phyloP scores from a whole-genome alignment of 2,329 filamentous ascomycete species.

The Trichoderma sp. region DNA sequence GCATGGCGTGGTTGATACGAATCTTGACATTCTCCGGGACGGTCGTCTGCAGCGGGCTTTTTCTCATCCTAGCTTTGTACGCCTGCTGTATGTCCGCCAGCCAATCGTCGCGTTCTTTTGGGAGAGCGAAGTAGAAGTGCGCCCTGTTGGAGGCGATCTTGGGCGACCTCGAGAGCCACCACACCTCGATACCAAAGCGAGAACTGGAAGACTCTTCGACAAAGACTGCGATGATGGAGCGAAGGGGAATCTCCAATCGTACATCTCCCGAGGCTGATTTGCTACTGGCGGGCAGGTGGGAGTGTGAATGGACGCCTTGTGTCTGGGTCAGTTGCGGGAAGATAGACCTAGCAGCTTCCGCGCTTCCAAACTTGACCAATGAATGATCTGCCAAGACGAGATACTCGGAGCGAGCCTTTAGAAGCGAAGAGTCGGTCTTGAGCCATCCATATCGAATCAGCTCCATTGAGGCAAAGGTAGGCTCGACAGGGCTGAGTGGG shows the following conservation, averaged over 20 bases:
- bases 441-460: slow-evolving; percentile 51
- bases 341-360: slow-evolving; percentile 50
- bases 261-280: slow-evolving; percentile 43
- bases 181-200: slow-evolving; percentile 57
- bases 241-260: slow-evolving; percentile 52
- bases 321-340: slow-evolving; percentile 50
- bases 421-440: slow-evolving; percentile 52
- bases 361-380: slow-evolving; percentile 54
- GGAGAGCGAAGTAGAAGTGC: slow-evolving; percentile 53
- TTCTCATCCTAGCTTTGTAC: slow-evolving; percentile 44
- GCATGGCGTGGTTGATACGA: slow-evolving; percentile 52
- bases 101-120: slow-evolving; percentile 54
- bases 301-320: slow-evolving; percentile 29
- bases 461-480: slow-evolving; percentile 43
- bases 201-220: slow-evolving; percentile 53
- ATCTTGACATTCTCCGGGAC: slow-evolving; percentile 52
- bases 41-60: slow-evolving; percentile 41
- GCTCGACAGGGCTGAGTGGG: slow-evolving; percentile 37
- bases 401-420: slow-evolving; percentile 54
- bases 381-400: slow-evolving; percentile 56
- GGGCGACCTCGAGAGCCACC: slow-evolving; percentile 54
- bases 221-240: slow-evolving; percentile 56
- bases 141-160: slow-evolving; percentile 51
- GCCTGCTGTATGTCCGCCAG: slow-evolving; percentile 51
- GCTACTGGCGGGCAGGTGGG: slow-evolving; percentile 34